Evolutionary conservation across 2,329 filamentous ascomycete species (phyloP), one percentile per base, ranked within the genome.

Genomic region (Colletotrichum paranaense): DNA sequence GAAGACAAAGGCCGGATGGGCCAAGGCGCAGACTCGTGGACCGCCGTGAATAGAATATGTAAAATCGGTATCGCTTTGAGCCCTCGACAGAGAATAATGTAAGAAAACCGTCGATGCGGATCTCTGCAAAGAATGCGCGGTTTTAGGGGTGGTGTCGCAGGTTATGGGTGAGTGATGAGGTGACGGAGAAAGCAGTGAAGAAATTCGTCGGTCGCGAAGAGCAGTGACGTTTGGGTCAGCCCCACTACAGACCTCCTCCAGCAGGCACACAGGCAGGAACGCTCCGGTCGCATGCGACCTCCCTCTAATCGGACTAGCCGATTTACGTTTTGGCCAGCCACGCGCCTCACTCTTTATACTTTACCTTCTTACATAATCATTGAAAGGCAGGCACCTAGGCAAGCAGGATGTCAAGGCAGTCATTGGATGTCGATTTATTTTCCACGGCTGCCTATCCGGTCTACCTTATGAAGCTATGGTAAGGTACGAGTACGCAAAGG

Each of bases 171-270:
- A 56, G 52, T 70, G 62, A 59, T 56, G 57, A 52, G 52, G 46
- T 62, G 56, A 19, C 49, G 57, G 42, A 57, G 35, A 58, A 9
- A 42, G 35, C 38, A 42, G 52, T 62, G 62, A 74, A 74, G 68
- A 74, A 74, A 68, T 68, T 72, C 72, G 59, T 55, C 67, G n/a
- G 60, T 74, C 72, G 72, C 71, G 56, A 73, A 71, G 63, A 73
- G 72, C 74, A 73, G 68, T 69, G 74, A 75, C 74, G 74, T 75
- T 75, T 75, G 72, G 72, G 66, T 71, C 53, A 71, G 73, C 73
- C 66, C 64, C 71, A 65, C 71, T 42, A 65, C 30, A 59, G 59
- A 59, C 42, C 56, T 35, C 38, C 55, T 52, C 42, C 62, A 62
- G 57, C 67, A 75, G 55, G 59, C 56, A 56, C 7, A 56, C 52